Base-by-base conservation (phyloP, 2,329 filamentous ascomycete species). In the Penicillium janthinellum region DNA sequence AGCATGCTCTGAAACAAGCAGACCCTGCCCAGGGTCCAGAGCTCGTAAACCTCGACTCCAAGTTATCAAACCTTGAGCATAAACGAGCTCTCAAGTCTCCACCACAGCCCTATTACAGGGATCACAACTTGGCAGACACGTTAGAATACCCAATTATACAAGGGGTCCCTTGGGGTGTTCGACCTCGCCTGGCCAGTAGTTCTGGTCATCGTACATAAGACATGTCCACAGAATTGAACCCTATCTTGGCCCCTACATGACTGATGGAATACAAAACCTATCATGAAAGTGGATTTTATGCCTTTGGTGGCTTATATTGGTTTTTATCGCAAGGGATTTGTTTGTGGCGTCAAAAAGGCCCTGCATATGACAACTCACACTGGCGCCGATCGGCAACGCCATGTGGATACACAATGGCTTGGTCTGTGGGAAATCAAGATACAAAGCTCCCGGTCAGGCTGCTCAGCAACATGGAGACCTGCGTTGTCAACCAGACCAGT, bases 331-430 rank as follows among this genome's bases (percentile, higher is more conserved):
- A 49, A 49, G 47, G 47, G 47, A 31, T 17, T 49, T 11, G 11
- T 35, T 49, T 35, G 50, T 42, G 50, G 51, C 25, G 51, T 39
- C 49, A 14, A 28, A 48, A 28, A 28, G 5, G 17, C 22, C 50
- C 50, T 53, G 37, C 50, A 42, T 53, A 31, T 53, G 51, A 53
- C 51, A 42, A 42, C 37, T 53, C 51, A 53, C 25, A 53, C 3
- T 10, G 22, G n/a, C 37, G 51, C 37, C 39, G 51, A 53, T 53
- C 15, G 39, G 25, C 51, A 22, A 31, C 15, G 38, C 50, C 50
- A 53, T 42, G 50, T 53, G 50, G 38, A 20, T 34, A 48, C 25
- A 20, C 15, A n/a, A 17, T 20, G 10, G 20, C 12, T 34, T 5
- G 6, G 15, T 34, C 41, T 12, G 35, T 38, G 17, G 8, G 7